phyloP scores from a whole-genome alignment of 257 asterid genomes.

The Handroanthus guayacan region DNA sequence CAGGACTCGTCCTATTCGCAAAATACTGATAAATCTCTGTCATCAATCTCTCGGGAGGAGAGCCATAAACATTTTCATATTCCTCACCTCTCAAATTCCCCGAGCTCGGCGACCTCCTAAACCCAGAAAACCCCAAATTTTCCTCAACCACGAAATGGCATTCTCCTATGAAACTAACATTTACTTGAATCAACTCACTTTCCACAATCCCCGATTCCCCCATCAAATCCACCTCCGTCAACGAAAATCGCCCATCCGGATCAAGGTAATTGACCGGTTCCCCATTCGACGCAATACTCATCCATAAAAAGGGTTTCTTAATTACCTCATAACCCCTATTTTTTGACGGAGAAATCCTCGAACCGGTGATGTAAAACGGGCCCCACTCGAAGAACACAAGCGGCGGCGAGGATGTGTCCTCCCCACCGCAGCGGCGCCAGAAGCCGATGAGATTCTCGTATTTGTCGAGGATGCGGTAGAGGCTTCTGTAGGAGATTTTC shows the following conservation, averaged over 20 bases:
- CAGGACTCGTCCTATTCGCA: slow-evolving; percentile 78
- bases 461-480: slow-evolving; percentile 67
- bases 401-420: slow-evolving; percentile 40
- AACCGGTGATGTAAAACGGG: slow-evolving; percentile 68
- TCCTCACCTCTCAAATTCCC: slow-evolving; percentile 62
- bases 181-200: slow-evolving; percentile 64
- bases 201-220: slow-evolving; percentile 48
- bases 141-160: slow-evolving; percentile 79
- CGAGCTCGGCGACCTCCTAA: slow-evolving; percentile 41
- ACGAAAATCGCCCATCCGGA: slow-evolving; percentile 60
- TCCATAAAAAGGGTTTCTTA: slow-evolving; percentile 68
- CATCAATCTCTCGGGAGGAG: slow-evolving; percentile 77
- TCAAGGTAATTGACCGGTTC: slow-evolving; percentile 69
- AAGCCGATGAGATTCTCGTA: slow-evolving; percentile 79
- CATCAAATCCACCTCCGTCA: slow-evolving; percentile 53
- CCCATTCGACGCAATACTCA: slow-evolving; percentile 66
- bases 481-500: slow-evolving; percentile 58
- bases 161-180: slow-evolving; percentile 67
- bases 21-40: slow-evolving; percentile 83
- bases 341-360: slow-evolving; percentile 64
- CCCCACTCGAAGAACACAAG: slow-evolving; percentile 91
- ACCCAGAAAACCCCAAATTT: slow-evolving; percentile 43
- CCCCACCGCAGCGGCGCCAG: slow-evolving; percentile 82
- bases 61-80: slow-evolving; percentile 56
- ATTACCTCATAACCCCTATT: slow-evolving; percentile 60